These are phyloP conservation scores for Leishmania tarentolae DNA, from an alignment of 208 protist genomes.

Conservation along the genomic window DNA sequence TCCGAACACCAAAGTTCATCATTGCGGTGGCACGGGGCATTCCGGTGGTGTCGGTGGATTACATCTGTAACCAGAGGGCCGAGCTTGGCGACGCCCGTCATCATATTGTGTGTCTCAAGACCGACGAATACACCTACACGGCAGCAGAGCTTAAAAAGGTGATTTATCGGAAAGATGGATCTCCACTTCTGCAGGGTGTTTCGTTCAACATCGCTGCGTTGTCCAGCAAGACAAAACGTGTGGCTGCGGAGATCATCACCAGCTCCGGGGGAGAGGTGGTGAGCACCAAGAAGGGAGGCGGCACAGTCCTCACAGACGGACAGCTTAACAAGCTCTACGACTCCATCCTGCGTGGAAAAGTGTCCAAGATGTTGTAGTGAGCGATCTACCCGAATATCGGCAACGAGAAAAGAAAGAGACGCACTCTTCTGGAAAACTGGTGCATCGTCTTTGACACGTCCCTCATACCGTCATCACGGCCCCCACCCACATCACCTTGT, in stretches of 20 bases:
- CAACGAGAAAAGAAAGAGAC: neutral
- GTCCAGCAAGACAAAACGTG: conserved; percentile 38
- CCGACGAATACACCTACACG: conserved; percentile 57
- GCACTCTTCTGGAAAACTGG: neutral
- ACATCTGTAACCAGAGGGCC: conserved; percentile 38
- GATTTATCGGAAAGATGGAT: conserved; percentile 38
- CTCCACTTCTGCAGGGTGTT: conserved; percentile 46
- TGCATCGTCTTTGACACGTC: neutral
- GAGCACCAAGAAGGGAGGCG: conserved; percentile 25
- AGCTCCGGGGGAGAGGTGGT: conserved; percentile 62
- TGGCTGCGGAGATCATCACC: conserved; percentile 68
- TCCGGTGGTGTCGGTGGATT: conserved; percentile 62
- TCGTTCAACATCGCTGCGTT: conserved; percentile 47
- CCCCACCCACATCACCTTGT: neutral
- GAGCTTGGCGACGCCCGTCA: conserved; percentile 15
- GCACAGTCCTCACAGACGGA: conserved; percentile 37
- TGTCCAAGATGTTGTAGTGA: conserved; percentile 3
- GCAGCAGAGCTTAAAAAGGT: conserved; percentile 41
- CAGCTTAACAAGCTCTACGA: conserved; percentile 71
- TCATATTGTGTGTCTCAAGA: conserved; percentile 50
- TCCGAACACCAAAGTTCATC: conserved; percentile 87
- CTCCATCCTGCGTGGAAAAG: conserved; percentile 53
- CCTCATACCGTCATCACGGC: neutral
- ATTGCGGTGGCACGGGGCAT: conserved; percentile 78
- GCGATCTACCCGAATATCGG: neutral